A percentile compares a stretch with the other conserved stretches of the same genome.
phyloP scores from a whole-genome alignment of 192 early-diverging fungal species.

The Coemansia sp. region DNA sequence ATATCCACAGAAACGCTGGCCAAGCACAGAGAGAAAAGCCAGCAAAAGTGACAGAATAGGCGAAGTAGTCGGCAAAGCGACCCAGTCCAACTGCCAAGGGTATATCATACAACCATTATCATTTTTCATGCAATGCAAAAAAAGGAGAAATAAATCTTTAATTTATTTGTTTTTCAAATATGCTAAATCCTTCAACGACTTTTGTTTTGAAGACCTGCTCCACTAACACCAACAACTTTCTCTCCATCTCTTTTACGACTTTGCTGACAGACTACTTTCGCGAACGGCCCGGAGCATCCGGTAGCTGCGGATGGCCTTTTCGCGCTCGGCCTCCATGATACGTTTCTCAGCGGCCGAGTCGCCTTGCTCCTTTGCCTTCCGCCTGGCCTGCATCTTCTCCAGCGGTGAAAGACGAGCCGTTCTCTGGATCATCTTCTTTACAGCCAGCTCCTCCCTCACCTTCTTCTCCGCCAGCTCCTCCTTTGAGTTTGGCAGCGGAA shows the following conservation, averaged over 20 bases:
- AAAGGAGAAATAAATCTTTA: background rate
- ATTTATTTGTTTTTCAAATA: background rate
- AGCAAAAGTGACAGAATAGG: too few relatives aligned
- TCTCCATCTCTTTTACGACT: background rate
- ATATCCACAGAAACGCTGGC: too few relatives aligned
- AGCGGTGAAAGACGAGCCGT: slow-evolving; percentile 44
- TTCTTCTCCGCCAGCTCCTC: slow-evolving; percentile 30
- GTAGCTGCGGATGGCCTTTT: slow-evolving; percentile 46
- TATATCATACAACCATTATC: too few relatives aligned
- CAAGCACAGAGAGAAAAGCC: too few relatives aligned
- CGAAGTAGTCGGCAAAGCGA: too few relatives aligned
- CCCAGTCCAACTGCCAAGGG: too few relatives aligned
- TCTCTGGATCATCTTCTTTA: slow-evolving; percentile 50
- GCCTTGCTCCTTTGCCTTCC: slow-evolving; percentile 36
- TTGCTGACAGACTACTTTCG: slow-evolving; percentile 6
- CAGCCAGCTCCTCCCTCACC: slow-evolving; percentile 31
- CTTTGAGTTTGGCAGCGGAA: slow-evolving; percentile 39
- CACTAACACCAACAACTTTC: too few relatives aligned
- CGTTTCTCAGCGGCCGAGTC: slow-evolving; percentile 50
- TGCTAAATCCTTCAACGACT: too few relatives aligned
- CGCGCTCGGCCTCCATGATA: slow-evolving; percentile 45
- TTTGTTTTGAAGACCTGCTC: too few relatives aligned
- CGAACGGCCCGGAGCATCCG: slow-evolving; percentile 46
- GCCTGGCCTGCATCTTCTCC: slow-evolving; percentile 47
- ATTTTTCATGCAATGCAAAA: too few relatives aligned